These are phyloP conservation scores for Scheffersomyces spartinae DNA, from an alignment of 805 yeast species.

Conservation along the genomic window DNA sequence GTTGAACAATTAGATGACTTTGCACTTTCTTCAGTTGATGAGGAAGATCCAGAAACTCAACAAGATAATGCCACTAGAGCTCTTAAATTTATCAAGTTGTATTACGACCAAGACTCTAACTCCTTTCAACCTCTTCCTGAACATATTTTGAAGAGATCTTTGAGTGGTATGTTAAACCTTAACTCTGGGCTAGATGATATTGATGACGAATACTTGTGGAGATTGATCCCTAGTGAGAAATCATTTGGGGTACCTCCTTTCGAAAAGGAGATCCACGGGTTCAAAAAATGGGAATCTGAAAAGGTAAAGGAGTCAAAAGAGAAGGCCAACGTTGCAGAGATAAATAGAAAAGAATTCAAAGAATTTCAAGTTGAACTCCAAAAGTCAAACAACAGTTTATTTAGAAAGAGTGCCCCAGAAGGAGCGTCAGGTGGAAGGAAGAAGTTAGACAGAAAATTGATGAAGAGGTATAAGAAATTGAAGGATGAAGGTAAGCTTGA, in stretches of 20 bases:
- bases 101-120: constrained; percentile 17
- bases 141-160: constrained; percentile 26
- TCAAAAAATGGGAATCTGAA: constrained; percentile 25
- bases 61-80: constrained; percentile 8
- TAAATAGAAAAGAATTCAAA: constrained; percentile 12
- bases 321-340: constrained; percentile 9
- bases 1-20: constrained; percentile 15
- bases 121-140: constrained; percentile 17
- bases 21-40: constrained; percentile 9
- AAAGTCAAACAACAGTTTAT: too few species aligned
- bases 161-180: constrained; percentile 27
- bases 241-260: constrained; percentile 25
- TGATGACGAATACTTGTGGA: constrained; percentile 30
- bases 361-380: constrained; percentile 10
- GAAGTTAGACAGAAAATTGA: constrained; percentile 23
- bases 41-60: constrained; percentile 6
- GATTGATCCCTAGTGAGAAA: constrained; percentile 21
- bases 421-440: constrained; percentile 13
- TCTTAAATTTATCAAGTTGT: constrained; percentile 12
- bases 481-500: constrained; percentile 14
- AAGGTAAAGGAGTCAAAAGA: constrained; percentile 11
- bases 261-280: constrained; percentile 15
- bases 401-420: too few species aligned
- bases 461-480: constrained; percentile 20
- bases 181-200: constrained; percentile 23